Conservation (phyloP, 495 filamentous ascomycete genomes). For the Neurospora sp. region DNA sequence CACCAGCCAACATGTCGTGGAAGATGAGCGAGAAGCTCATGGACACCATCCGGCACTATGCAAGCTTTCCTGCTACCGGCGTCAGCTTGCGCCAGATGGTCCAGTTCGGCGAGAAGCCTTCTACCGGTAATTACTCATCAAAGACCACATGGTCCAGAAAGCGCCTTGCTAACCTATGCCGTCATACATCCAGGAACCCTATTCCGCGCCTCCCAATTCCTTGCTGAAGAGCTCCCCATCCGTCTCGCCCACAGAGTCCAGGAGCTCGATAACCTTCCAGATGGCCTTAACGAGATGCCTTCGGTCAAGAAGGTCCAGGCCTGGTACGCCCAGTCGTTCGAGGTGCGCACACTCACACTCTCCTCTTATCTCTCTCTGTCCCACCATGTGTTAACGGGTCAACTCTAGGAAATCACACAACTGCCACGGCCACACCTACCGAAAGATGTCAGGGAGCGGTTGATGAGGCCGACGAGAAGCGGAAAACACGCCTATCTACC, state of each 20-base stretch:
- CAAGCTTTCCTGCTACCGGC: constrained; percentile 91
- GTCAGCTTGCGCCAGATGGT: constrained; percentile 98
- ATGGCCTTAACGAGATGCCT: constrained; percentile 96
- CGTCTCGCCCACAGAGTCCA: constrained; percentile 92
- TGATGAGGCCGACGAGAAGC: constrained; percentile 60
- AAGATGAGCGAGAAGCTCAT: constrained; percentile 81
- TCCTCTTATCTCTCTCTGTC: not conserved
- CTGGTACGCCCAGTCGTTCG: constrained; percentile 99
- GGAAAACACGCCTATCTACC: constrained; percentile 55
- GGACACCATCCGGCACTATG: constrained; percentile 98
- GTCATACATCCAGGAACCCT: constrained; percentile 57
- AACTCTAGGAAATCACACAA: constrained; percentile 72
- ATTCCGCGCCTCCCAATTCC: constrained; percentile 95
- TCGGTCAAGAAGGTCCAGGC: constrained; percentile 91
- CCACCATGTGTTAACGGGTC: constrained; percentile 4
- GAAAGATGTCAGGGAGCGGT: constrained; percentile 64
- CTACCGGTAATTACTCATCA: constrained; percentile 48
- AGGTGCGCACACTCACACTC: constrained; percentile 46
- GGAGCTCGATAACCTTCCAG: constrained; percentile 84
- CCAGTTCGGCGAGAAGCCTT: constrained; percentile 89
- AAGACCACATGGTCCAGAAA: not conserved
- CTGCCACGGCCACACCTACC: constrained; percentile 66
- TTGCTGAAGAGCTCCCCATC: constrained; percentile 95
- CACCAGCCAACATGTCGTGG: constrained; percentile 61
- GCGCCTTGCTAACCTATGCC: not conserved